These are phyloP conservation scores for Penicillium sp. DNA, from an alignment of 2,329 filamentous ascomycete species.

Conservation along the genomic window DNA sequence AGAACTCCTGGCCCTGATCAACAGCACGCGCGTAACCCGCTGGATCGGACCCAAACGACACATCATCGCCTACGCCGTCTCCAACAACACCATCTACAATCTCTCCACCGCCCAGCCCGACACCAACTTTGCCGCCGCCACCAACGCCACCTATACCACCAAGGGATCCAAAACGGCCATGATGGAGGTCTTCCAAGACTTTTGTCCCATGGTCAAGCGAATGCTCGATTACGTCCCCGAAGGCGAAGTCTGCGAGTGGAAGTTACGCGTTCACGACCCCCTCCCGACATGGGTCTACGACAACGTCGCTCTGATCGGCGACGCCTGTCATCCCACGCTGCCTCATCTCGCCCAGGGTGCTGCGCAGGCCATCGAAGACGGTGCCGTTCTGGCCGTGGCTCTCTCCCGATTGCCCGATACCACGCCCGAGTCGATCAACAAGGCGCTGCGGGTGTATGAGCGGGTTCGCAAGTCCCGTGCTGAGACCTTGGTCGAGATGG, in stretches of 20 bases:
- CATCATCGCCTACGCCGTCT: constrained; percentile 62
- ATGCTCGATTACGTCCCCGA: constrained; percentile 58
- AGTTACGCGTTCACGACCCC: constrained; percentile 56
- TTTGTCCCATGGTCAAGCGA: constrained; percentile 55
- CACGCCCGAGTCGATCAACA: constrained; percentile 44
- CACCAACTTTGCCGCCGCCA: constrained; percentile 53
- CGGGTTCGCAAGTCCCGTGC: constrained; percentile 51
- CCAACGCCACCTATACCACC: constrained; percentile 58
- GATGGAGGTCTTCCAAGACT: constrained; percentile 54
- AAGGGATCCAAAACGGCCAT: constrained; percentile 56
- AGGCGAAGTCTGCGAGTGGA: constrained; percentile 64
- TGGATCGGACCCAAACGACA: constrained; percentile 64
- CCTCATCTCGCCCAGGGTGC: constrained; percentile 61
- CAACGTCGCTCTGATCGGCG: constrained; percentile 50
- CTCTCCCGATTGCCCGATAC: constrained; percentile 46
- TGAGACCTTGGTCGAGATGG: constrained; percentile 52
- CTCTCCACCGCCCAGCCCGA: constrained; percentile 58
- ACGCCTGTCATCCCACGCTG: constrained; percentile 58
- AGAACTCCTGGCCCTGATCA: constrained; percentile 51
- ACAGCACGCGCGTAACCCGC: constrained; percentile 52
- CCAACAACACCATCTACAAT: constrained; percentile 61
- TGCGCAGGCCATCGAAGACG: constrained; percentile 61
- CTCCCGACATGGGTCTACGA: constrained; percentile 57
- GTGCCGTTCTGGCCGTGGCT: constrained; percentile 50
- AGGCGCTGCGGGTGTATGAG: constrained; percentile 53